phyloP scores from a whole-genome alignment of 1,139 yeast species.

The Blastobotrys petasosporus region DNA sequence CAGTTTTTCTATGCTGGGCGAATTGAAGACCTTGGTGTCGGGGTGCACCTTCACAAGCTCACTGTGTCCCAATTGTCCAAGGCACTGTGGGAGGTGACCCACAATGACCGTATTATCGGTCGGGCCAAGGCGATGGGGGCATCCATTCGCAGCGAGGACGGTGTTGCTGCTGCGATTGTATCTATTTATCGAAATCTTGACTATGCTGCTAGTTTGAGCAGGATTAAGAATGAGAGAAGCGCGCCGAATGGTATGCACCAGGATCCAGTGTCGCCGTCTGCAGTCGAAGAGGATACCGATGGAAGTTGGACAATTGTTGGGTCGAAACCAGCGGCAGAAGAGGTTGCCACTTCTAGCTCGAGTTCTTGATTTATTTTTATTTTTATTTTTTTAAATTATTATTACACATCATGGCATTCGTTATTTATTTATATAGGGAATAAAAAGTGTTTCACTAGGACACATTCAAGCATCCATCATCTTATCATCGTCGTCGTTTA shows the following conservation, averaged over 20 bases:
- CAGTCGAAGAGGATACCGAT: slow-evolving; percentile 2
- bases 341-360: too few species aligned
- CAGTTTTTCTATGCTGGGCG: slow-evolving; percentile 87
- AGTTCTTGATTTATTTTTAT: slow-evolving; percentile 2
- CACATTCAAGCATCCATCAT: not conserved
- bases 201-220: slow-evolving; percentile 46
- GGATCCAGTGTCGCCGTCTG: not conserved
- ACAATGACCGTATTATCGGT: slow-evolving; percentile 58
- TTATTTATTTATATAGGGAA: not conserved
- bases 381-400: not conserved
- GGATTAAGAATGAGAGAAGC: not conserved
- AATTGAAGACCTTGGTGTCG: slow-evolving; percentile 88
- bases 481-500: too few species aligned
- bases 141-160: slow-evolving; percentile 62
- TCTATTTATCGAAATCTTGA: slow-evolving; percentile 72
- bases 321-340: not conserved
- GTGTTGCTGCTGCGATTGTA: slow-evolving; percentile 72
- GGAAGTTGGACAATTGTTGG: slow-evolving; percentile 12
- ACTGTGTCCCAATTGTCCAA: slow-evolving; percentile 56
- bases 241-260: not conserved
- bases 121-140: slow-evolving; percentile 60
- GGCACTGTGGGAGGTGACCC: slow-evolving; percentile 64
- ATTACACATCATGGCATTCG: not conserved
- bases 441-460: not conserved
- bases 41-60: slow-evolving; percentile 62